Base-by-base conservation (phyloP, 371 early-diverging fungal species). In the Mucor velutinosus region DNA sequence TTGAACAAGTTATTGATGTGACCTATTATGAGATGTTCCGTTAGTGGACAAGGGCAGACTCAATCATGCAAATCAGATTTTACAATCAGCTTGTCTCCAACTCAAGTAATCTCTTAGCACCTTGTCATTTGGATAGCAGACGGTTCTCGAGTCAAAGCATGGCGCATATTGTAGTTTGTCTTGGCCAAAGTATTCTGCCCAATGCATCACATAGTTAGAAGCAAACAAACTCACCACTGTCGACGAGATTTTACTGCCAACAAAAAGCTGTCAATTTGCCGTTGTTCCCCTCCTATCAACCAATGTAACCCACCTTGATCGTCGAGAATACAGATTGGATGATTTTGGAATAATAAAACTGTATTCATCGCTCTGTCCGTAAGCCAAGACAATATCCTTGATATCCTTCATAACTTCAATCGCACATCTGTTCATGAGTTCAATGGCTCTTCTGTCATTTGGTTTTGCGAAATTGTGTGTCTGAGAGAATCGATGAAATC, bases 11-110 rank as follows among this genome's bases (percentile, higher is more conserved):
- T 93, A 72, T 95, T 94, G 72, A 93, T 93, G 70, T 92, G 94
- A 63, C 89, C 86, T 87, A 74, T 3, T 1, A 29, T 70, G 14
- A 10, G 8, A 41, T 17, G 6, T 53, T 3, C 4, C 7, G 25
- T 53, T 12, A 53, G 53, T 27, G 15, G 6, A 47, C 21, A 0
- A 10, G 1, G 0, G 0, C n/a, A 47, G 10, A 0, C 19, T 47
- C 19, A 1, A 11, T 25, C 12, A 51, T 27, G 14, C 23, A 27
- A 27, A 53, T 25, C 23, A 27, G 12, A 53, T 25, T 68, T 72
- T 79, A 85, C 95, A 96, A 75, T 98, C 99, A 8, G 90, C 98
- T 77, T 97, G 98, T 35, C 99, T 82, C 98, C 99, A 98, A 53
- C 87, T 78, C 47, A 98, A 80, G 76, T 98, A 98, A 77, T 98